Percentiles rank a stretch among this genome's conserved stretches.
These are phyloP conservation scores for Mycena citricolor DNA, from an alignment of 1,284 basidiomycete genomes.

Conservation along the genomic window DNA sequence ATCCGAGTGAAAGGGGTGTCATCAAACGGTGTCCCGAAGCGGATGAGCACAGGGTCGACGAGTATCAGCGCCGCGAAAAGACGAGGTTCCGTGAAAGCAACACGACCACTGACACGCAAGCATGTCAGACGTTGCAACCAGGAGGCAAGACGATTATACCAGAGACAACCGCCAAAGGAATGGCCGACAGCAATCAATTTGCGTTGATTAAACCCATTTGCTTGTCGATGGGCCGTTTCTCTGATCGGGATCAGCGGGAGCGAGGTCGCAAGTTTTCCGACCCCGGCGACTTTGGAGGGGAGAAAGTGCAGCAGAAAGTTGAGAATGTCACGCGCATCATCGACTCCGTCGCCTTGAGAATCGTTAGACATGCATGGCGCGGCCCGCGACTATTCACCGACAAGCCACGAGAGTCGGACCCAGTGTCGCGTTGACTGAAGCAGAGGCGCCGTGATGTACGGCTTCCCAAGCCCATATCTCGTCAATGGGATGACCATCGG, in stretches of 20 bases:
- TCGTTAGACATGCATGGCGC: background rate
- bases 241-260: conserved; percentile 45
- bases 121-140: background rate
- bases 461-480: conserved; percentile 59
- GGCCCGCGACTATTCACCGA: background rate
- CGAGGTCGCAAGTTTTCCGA: conserved; percentile 44
- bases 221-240: conserved; percentile 42
- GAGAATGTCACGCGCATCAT: conserved; percentile 67
- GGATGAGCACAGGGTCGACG: conserved; percentile 75
- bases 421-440: conserved; percentile 58
- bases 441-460: conserved; percentile 74
- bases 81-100: conserved; percentile 61
- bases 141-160: conserved; percentile 40
- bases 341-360: conserved; percentile 61
- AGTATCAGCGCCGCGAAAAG: conserved; percentile 76
- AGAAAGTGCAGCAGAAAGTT: conserved; percentile 65
- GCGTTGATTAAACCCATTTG: conserved; percentile 45
- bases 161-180: conserved; percentile 76
- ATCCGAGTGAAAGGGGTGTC: conserved; percentile 33
- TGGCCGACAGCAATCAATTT: conserved; percentile 73
- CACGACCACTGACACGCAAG: conserved; percentile 47
- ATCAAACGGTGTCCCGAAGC: too few relatives aligned
- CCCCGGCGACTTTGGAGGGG: conserved; percentile 35
- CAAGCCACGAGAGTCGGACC: conserved; percentile 59
- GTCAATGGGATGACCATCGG: background rate